Conservation (phyloP, 768 basidiomycete species). For the Crassisporium funariophilum region DNA sequence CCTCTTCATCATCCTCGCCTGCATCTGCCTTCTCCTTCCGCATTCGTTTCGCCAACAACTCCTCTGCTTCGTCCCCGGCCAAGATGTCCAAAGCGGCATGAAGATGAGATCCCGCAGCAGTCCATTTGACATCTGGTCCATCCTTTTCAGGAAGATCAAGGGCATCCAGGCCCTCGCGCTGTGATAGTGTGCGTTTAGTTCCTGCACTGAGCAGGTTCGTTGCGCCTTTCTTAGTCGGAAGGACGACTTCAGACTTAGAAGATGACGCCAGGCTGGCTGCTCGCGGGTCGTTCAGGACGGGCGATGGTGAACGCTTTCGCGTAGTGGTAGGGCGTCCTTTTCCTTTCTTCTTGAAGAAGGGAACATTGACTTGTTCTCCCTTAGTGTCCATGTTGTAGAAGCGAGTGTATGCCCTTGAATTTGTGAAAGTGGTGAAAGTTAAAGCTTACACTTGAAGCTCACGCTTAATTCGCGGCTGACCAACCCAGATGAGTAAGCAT, state of each 20-base stretch:
- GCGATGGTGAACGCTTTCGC: conserved; percentile 75
- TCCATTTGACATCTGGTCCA: conserved; percentile 77
- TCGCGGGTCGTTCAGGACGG: conserved; percentile 36
- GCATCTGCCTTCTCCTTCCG: conserved; percentile 54
- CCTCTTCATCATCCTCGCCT: conserved; percentile 57
- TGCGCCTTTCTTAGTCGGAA: conserved; percentile 69
- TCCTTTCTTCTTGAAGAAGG: conserved; percentile 84
- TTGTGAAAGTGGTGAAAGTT: too few species aligned
- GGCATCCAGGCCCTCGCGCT: conserved; percentile 64
- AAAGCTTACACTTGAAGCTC: too few species aligned
- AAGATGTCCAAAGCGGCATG: conserved; percentile 75
- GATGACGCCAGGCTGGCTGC: conserved; percentile 27
- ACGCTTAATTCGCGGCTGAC: too few species aligned
- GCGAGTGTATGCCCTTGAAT: not conserved
- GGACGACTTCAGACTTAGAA: conserved; percentile 70
- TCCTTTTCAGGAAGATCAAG: conserved; percentile 56
- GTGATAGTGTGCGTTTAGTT: conserved; percentile 51
- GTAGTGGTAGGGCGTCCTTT: conserved; percentile 75
- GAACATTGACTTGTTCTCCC: conserved; percentile 52
- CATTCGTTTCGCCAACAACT: conserved; percentile 69
- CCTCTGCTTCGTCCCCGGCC: conserved; percentile 81
- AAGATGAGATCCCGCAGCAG: conserved; percentile 72
- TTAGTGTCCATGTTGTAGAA: conserved; percentile 39
- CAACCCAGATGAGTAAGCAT: too few species aligned
- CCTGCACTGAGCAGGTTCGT: conserved; percentile 68